Percentiles rank a stretch among this genome's conserved stretches.
Conservation (phyloP, 768 basidiomycete species). For the Neoboletus magnificus region DNA sequence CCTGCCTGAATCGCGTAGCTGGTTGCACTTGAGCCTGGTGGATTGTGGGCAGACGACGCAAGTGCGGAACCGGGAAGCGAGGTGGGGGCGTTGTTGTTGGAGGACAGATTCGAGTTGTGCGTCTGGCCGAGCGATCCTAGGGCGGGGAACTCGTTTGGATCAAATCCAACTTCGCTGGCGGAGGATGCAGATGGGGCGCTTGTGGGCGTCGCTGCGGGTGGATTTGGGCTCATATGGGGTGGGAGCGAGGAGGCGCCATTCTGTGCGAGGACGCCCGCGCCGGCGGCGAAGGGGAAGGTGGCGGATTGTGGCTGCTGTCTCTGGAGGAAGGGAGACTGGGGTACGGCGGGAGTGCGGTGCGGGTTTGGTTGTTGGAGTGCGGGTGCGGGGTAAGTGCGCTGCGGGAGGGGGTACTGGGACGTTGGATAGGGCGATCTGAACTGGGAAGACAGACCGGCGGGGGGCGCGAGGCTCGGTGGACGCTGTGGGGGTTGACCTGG, state of each 20-base stretch:
- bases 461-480: conserved; percentile 70
- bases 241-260: conserved; percentile 54
- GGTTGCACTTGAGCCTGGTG: conserved; percentile 39
- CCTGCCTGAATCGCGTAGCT: conserved; percentile 86
- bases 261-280: conserved; percentile 46
- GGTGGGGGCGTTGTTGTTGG: conserved; percentile 30
- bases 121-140: conserved; percentile 62
- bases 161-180: conserved; percentile 72
- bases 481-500: conserved; percentile 80
- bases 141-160: conserved; percentile 87
- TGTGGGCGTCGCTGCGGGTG: conserved; percentile 35
- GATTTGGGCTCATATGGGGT: conserved; percentile 54
- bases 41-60: conserved; percentile 29
- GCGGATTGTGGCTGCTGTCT: conserved; percentile 44
- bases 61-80: conserved; percentile 23
- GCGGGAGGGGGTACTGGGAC: conserved; percentile 31
- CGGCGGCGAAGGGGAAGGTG: conserved; percentile 57
- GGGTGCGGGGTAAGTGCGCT: conserved; percentile 34
- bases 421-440: conserved; percentile 54
- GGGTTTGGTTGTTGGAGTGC: conserved; percentile 52
- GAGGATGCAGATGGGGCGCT: conserved; percentile 61
- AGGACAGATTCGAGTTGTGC: conserved; percentile 37
- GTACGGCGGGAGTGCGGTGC: conserved; percentile 57
- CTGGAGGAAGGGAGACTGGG: conserved; percentile 63
- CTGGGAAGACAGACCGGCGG: conserved; percentile 58